A percentile compares a stretch with the other conserved stretches of the same genome.
phyloP scores from a whole-genome alignment of 1,139 yeast species.

The Pichia inconspicua region DNA sequence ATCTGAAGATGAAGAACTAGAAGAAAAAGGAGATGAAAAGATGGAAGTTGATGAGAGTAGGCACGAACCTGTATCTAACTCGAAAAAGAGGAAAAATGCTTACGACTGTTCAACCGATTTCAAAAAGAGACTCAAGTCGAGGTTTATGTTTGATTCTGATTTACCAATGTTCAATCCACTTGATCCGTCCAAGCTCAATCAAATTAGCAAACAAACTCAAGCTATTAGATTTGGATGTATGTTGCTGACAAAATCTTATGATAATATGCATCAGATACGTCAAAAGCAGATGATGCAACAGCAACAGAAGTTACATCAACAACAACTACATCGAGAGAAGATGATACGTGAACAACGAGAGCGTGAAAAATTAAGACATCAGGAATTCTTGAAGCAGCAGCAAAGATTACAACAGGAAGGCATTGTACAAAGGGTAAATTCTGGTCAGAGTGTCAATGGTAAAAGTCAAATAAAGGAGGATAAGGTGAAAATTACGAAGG shows the following conservation, averaged over 20 bases:
- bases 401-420: constrained; percentile 1
- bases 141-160: constrained; percentile 74
- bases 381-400: constrained; percentile 4
- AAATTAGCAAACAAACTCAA: constrained; percentile 81
- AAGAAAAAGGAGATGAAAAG: constrained; percentile 22
- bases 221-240: constrained; percentile 86
- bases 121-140: constrained; percentile 51
- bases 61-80: neutral
- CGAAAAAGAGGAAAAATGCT: constrained; percentile 29
- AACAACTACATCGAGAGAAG: constrained; percentile 37
- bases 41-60: constrained; percentile 18
- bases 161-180: constrained; percentile 51
- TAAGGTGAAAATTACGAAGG: constrained; percentile 1
- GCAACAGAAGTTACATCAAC: constrained; percentile 47
- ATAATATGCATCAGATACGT: constrained; percentile 43
- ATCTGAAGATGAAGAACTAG: constrained; percentile 19
- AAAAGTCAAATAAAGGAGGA: neutral
- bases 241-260: constrained; percentile 82
- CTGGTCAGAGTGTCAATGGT: neutral
- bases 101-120: constrained; percentile 53
- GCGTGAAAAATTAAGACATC: constrained; percentile 7
- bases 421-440: neutral
- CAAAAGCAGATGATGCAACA: constrained; percentile 36
- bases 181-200: constrained; percentile 62
- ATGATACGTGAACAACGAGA: constrained; percentile 25